These are phyloP conservation scores for Penicillium dipodomyicola DNA, from an alignment of 495 filamentous ascomycete species.

Conservation along the genomic window DNA sequence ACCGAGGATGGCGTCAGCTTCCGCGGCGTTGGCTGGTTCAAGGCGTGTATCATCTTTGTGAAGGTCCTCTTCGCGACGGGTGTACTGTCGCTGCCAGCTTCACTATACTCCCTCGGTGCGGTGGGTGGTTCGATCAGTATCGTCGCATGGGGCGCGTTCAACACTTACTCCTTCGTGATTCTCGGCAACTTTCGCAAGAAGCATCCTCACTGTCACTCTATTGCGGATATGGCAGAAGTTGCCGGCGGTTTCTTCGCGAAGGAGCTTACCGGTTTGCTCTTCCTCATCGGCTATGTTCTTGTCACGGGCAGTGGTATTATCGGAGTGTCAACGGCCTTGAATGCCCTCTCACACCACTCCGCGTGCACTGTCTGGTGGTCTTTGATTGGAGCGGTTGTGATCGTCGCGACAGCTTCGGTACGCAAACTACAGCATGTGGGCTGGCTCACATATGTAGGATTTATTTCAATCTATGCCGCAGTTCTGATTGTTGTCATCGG, in stretches of 20 bases:
- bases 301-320: constrained; percentile 47
- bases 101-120: constrained; percentile 60
- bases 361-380: constrained; percentile 48
- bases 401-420: constrained; percentile 47
- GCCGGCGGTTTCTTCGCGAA: constrained; percentile 54
- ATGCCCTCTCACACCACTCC: constrained; percentile 48
- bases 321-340: constrained; percentile 48
- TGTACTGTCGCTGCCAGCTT: constrained; percentile 57
- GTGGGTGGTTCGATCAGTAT: constrained; percentile 55
- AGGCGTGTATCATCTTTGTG: constrained; percentile 53
- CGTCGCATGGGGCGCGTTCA: constrained; percentile 56
- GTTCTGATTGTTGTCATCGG: constrained; percentile 50
- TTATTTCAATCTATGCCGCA: constrained; percentile 43
- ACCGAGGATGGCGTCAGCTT: constrained; percentile 49
- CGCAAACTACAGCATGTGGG: constrained; percentile 40
- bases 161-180: constrained; percentile 45
- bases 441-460: constrained; percentile 45
- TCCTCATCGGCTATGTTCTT: constrained; percentile 48
- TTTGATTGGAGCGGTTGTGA: constrained; percentile 56
- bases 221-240: constrained; percentile 68
- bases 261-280: constrained; percentile 41
- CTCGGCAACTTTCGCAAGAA: constrained; percentile 32
- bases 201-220: constrained; percentile 43
- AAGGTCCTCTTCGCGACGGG: constrained; percentile 56
- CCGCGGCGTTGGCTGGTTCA: constrained; percentile 52